Evolutionary conservation across 2,329 filamentous ascomycete genomes (phyloP), one percentile per base, ranked within the genome.

Genomic region (Coniella vitis): DNA sequence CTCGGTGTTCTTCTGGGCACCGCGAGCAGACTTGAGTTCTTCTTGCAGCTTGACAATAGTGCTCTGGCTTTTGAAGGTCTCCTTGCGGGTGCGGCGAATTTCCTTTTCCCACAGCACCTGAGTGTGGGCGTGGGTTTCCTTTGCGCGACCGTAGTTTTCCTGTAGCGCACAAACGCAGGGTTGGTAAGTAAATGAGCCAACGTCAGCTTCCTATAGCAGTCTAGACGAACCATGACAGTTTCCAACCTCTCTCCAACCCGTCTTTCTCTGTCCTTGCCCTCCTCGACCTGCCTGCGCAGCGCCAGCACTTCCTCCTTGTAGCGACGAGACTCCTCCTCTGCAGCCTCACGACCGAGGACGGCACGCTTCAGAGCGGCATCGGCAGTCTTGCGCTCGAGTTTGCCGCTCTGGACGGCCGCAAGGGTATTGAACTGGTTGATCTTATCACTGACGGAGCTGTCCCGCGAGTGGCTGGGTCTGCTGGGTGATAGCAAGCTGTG

Each of bases 51-150:
- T 86, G 57, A 87, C 78, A 29, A 83, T 74, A 10, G 70, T 66
- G 3, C 83, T 86, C 57, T 86, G 83, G n/a, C 79, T 76, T 61
- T 87, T 87, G 73, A 87, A 87, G 2, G 81, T 81, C 57, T 88
- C 85, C 58, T 88, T 88, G 43, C 83, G 73, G 9, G 79, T 75
- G 48, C 80, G 74, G 47, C 84, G 76, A 38, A 87, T 81, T 63
- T 88, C 84, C 62, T 87, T 87, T 58, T 88, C 84, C 77, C 84
- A 87, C 9, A 86, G 65, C 17, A 78, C 69, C 63, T 84, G 78
- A 9, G 80, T 82, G 60, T 84, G 80, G 35, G 77, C 74, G 57
- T 84, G 76, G 34, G 81, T 84, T 59, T 86, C 84, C 63, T 87
- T 87, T 45, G 79, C 76, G 53, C 81, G 81, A 25, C 79, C 76